A percentile compares a stretch with the other conserved stretches of the same genome.
Evolutionary conservation across 1,139 yeast genomes (phyloP).

Genomic region (Blastobotrys apis): DNA sequence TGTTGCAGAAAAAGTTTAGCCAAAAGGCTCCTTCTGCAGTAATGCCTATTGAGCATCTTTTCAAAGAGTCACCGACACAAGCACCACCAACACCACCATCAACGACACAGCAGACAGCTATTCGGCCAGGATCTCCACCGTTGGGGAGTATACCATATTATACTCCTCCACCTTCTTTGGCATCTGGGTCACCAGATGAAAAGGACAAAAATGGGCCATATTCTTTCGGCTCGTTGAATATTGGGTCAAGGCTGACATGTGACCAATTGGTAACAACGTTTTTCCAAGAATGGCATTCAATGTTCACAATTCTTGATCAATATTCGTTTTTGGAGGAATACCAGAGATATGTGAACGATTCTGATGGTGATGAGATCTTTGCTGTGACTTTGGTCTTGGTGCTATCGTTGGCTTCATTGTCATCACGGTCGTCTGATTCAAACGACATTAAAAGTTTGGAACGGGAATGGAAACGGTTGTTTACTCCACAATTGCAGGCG

Average conservation of each 20-base stretch:
- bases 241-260: conserved; percentile 27
- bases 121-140: background rate
- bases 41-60: conserved; percentile 18
- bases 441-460: conserved; percentile 11
- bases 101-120: background rate
- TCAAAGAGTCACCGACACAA: background rate
- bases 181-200: background rate
- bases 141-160: background rate
- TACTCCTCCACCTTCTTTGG: conserved; percentile 1
- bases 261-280: conserved; percentile 42
- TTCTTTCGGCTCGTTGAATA: conserved; percentile 7
- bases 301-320: conserved; percentile 66
- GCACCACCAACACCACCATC: too few relatives aligned
- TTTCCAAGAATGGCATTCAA: conserved; percentile 75
- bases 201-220: background rate
- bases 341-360: conserved; percentile 37
- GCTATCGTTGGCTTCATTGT: conserved; percentile 38
- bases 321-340: conserved; percentile 60
- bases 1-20: conserved; percentile 29
- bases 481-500: conserved; percentile 48
- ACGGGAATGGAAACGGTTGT: conserved; percentile 39
- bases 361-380: conserved; percentile 18
- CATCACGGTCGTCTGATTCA: conserved; percentile 14
- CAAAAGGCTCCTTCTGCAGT: conserved; percentile 25
- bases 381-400: conserved; percentile 45